These are phyloP conservation scores for Eimeria necatrix DNA, from an alignment of 169 alveolate species.

Conservation along the genomic window DNA sequence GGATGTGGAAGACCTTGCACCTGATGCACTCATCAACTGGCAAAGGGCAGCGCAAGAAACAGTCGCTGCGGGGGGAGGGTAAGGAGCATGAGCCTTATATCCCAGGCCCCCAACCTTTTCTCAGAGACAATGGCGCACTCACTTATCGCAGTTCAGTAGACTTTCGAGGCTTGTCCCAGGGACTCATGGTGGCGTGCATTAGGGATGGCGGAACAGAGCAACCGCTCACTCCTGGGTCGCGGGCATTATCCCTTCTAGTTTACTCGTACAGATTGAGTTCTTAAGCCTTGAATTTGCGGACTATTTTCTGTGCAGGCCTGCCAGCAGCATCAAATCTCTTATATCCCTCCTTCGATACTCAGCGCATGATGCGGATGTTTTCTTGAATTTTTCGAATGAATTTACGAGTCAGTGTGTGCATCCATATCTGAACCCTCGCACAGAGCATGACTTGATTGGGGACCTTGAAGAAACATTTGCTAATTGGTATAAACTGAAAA, in stretches of 20 bases:
- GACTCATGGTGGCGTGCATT: not conserved
- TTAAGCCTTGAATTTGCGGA: conserved; percentile 74
- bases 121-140: no score
- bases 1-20: conserved; percentile 80
- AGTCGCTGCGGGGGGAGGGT: conserved; percentile 69
- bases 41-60: conserved; percentile 77
- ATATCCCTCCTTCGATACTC: conserved; percentile 86
- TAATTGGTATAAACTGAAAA: conserved; percentile 85
- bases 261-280: conserved; percentile 47
- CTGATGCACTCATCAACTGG: conserved; percentile 80
- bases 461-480: conserved; percentile 84
- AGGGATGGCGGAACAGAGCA: not conserved
- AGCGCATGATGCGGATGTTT: conserved; percentile 87
- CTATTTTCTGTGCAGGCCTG: conserved; percentile 79
- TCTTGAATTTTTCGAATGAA: conserved; percentile 81
- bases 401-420: conserved; percentile 84
- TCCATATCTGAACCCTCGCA: conserved; percentile 85
- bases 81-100: not conserved
- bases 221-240: no score
- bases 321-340: conserved; percentile 83
- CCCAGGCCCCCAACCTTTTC: no score
- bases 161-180: no score
- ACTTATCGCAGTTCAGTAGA: no score
- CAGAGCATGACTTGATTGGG: conserved; percentile 85
- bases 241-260: not conserved